Conservation (phyloP, 2,329 filamentous ascomycete genomes). For the Colletotrichum paranaense region DNA sequence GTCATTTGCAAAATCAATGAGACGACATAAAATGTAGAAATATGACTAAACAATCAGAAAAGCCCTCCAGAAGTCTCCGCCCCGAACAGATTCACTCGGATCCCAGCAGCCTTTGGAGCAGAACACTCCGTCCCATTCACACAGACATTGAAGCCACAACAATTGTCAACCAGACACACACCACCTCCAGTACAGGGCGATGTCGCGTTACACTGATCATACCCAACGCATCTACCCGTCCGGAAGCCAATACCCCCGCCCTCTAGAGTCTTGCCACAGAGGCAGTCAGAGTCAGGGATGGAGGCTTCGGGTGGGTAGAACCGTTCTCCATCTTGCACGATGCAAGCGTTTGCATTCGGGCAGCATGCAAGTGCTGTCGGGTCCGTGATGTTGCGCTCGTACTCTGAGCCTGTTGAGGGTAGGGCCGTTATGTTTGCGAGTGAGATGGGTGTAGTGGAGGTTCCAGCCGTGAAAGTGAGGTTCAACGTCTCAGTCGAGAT, state of each 20-base stretch:
- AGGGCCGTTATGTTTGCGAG: slow-evolving; percentile 16
- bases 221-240: slow-evolving; percentile 8
- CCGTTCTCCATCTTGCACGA: slow-evolving; percentile 29
- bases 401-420: slow-evolving; percentile 5
- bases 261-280: slow-evolving; percentile 46
- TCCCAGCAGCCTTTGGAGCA: neutral
- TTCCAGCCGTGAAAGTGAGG: slow-evolving; percentile 47
- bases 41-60: slow-evolving; percentile 3
- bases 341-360: slow-evolving; percentile 37
- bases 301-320: slow-evolving; percentile 48
- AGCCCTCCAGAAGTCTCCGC: neutral
- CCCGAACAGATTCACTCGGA: slow-evolving; percentile 4
- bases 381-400: slow-evolving; percentile 46
- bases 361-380: slow-evolving; percentile 48
- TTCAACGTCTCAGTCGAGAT: slow-evolving; percentile 45
- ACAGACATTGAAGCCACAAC: slow-evolving; percentile 33
- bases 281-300: slow-evolving; percentile 44
- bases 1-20: too few relatives aligned
- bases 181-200: slow-evolving; percentile 10
- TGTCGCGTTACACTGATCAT: slow-evolving; percentile 13
- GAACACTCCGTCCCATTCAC: slow-evolving; percentile 36
- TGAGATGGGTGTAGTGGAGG: slow-evolving; percentile 40
- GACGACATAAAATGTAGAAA: too few relatives aligned
- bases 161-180: slow-evolving; percentile 29
- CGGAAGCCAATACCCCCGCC: slow-evolving; percentile 26